Conservation (phyloP, 495 filamentous ascomycete species). For the Penicillium canariense region DNA sequence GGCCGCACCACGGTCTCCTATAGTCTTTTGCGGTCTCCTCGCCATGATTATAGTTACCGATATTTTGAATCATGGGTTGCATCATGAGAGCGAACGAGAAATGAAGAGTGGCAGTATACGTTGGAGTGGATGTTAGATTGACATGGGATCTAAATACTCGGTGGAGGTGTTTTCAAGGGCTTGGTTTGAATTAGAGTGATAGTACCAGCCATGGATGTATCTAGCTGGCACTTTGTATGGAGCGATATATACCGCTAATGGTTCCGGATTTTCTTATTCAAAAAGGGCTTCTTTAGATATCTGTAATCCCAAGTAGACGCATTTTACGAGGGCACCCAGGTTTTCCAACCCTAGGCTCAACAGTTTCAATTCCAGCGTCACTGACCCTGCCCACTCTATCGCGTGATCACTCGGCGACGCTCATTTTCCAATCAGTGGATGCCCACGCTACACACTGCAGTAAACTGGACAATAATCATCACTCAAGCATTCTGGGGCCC, state of each 20-base stretch:
- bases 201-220: too few relatives aligned
- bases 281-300: background rate
- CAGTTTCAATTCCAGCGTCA: background rate
- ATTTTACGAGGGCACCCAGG: background rate
- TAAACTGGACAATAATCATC: conserved; percentile 7
- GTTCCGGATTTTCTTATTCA: background rate
- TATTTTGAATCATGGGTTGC: background rate
- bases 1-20: too few relatives aligned
- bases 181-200: background rate
- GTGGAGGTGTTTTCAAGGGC: background rate
- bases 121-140: background rate
- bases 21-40: too few relatives aligned
- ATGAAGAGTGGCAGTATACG: background rate
- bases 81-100: background rate
- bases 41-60: too few relatives aligned
- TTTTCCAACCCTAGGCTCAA: background rate
- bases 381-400: background rate
- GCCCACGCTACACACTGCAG: background rate
- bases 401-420: background rate
- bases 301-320: background rate
- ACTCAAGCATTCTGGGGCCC: conserved; percentile 1
- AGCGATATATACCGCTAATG: background rate
- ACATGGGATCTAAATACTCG: background rate
- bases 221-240: background rate
- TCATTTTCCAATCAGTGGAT: background rate